Percentiles rank a stretch among this genome's conserved stretches.
These are phyloP conservation scores for Aspergillus ruber DNA, from an alignment of 2,329 filamentous ascomycete genomes.

Conservation along the genomic window DNA sequence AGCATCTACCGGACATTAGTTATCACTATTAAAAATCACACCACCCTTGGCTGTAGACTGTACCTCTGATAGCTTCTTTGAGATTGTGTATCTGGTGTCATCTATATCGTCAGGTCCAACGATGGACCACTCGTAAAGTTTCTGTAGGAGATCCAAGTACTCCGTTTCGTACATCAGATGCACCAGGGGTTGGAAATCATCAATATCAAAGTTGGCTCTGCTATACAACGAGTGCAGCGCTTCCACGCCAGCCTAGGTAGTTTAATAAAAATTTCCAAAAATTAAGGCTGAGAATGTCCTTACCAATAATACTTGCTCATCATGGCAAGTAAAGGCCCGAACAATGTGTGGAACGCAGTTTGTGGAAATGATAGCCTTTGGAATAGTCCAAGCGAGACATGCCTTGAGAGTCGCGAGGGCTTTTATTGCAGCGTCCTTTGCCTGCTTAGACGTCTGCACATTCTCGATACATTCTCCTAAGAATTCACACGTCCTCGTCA, in stretches of 20 bases:
- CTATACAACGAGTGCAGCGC: slow-evolving; percentile 76
- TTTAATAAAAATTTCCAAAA: slow-evolving; percentile 12
- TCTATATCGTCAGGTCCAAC: slow-evolving; percentile 78
- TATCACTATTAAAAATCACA: slow-evolving; percentile 12
- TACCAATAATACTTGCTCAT: slow-evolving; percentile 69
- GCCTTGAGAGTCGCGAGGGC: slow-evolving; percentile 71
- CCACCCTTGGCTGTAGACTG: slow-evolving; percentile 10
- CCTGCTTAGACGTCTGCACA: slow-evolving; percentile 59
- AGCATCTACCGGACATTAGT: slow-evolving; percentile 55
- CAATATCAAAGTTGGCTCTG: slow-evolving; percentile 65
- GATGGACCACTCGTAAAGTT: slow-evolving; percentile 72
- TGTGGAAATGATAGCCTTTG: slow-evolving; percentile 68
- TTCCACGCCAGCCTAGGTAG: slow-evolving; percentile 65
- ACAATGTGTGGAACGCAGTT: slow-evolving; percentile 65
- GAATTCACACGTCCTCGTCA: slow-evolving; percentile 67
- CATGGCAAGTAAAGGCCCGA: slow-evolving; percentile 61
- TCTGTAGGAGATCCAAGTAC: slow-evolving; percentile 63
- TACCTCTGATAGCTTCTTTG: slow-evolving; percentile 91
- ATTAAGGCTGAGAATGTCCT: slow-evolving; percentile 17
- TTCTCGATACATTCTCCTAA: slow-evolving; percentile 66
- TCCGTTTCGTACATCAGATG: slow-evolving; percentile 70
- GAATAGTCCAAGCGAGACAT: slow-evolving; percentile 79
- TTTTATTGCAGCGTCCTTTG: slow-evolving; percentile 67
- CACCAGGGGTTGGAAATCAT: slow-evolving; percentile 71
- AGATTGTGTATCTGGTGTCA: slow-evolving; percentile 83